Evolutionary conservation across 2,329 filamentous ascomycete genomes (phyloP).

Genomic region (Neofusicoccum kwambonambiense): DNA sequence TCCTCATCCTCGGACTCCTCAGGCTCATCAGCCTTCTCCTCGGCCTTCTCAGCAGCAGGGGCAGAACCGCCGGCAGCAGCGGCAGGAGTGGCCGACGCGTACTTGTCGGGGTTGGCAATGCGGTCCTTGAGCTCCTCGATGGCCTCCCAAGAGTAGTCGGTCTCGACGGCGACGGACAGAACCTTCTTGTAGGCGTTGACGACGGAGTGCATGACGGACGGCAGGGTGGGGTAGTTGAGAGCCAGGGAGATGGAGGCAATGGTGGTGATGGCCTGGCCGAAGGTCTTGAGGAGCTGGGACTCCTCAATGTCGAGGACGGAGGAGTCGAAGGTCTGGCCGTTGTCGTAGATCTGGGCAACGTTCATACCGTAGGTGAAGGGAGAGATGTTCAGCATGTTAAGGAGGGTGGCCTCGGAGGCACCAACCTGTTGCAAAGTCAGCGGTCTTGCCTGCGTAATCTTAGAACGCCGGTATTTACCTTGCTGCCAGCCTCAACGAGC

Average conservation of each 20-base stretch:
- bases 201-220: conserved; percentile 92
- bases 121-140: conserved; percentile 99
- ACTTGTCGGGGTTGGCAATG: conserved; percentile 97
- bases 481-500: conserved; percentile 87
- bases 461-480: conserved; percentile 44
- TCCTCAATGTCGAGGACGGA: conserved; percentile 90
- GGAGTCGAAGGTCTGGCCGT: conserved; percentile 87
- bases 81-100: conserved; percentile 77
- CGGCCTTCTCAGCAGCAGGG: conserved; percentile 48
- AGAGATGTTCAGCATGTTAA: conserved; percentile 99
- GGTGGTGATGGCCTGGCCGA: conserved; percentile 78
- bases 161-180: conserved; percentile 83
- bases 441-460: too few species aligned
- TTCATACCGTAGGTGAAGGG: conserved; percentile 99
- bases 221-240: conserved; percentile 90
- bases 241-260: conserved; percentile 90
- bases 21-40: conserved; percentile 42
- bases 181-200: conserved; percentile 99
- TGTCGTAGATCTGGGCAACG: conserved; percentile 93
- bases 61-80: conserved; percentile 57
- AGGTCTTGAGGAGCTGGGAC: conserved; percentile 83
- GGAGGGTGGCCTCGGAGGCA: conserved; percentile 94
- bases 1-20: conserved; percentile 60
- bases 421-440: conserved; percentile 60
- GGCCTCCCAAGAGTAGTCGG: conserved; percentile 90